Conservation (phyloP, 208 protist genomes). For the Trypanosoma vivax region DNA sequence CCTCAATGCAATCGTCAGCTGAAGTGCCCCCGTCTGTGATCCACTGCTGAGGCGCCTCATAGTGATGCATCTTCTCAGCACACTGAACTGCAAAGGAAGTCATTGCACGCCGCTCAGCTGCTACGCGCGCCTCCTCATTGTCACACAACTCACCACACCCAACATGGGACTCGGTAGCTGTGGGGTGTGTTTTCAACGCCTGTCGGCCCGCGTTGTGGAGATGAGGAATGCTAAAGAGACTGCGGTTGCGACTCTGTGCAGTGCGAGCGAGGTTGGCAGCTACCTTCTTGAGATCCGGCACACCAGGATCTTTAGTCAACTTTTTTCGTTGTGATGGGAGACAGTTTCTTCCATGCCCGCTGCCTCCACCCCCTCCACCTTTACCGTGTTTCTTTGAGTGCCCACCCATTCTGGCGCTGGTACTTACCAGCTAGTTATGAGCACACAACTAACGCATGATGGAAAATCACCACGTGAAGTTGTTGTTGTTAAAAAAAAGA, state of each 20-base stretch:
- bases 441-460: too few species aligned
- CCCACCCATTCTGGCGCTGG: constrained; percentile 85
- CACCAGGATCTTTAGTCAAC: constrained; percentile 69
- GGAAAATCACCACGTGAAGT: too few species aligned
- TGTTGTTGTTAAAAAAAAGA: not conserved
- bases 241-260: constrained; percentile 53
- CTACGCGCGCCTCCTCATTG: constrained; percentile 34
- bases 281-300: constrained; percentile 70
- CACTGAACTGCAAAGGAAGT: constrained; percentile 58
- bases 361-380: constrained; percentile 50
- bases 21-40: constrained; percentile 4
- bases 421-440: too few species aligned
- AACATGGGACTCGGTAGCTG: not conserved
- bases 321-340: constrained; percentile 32
- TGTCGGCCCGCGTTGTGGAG: constrained; percentile 18
- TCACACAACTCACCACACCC: not conserved
- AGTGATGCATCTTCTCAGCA: constrained; percentile 67
- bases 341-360: constrained; percentile 21
- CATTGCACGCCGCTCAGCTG: constrained; percentile 61
- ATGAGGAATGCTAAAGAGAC: constrained; percentile 56
- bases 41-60: constrained; percentile 50
- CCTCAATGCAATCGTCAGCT: constrained; percentile 30
- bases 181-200: too few species aligned
- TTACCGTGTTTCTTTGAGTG: constrained; percentile 84
- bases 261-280: constrained; percentile 57